These are phyloP conservation scores for Trichomonascaceae sp. DNA, from an alignment of 1,139 yeast species.

Conservation along the genomic window DNA sequence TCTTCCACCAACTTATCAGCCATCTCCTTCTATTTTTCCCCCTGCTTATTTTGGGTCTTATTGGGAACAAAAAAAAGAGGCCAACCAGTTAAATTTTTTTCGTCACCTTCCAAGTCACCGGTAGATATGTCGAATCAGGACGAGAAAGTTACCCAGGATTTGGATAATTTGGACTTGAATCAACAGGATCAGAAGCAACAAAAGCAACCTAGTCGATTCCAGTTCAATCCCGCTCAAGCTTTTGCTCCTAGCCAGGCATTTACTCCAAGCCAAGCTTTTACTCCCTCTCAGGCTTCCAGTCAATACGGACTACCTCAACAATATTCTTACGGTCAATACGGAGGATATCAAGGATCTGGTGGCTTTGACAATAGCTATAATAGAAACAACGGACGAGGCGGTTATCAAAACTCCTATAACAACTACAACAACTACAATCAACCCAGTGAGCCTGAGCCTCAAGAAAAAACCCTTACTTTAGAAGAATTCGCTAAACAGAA, in stretches of 20 bases:
- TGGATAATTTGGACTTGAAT: conserved; percentile 10
- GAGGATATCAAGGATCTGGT: conserved; percentile 19
- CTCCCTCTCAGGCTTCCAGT: not conserved
- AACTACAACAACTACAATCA: conserved; percentile 27
- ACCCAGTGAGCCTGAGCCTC: conserved; percentile 14
- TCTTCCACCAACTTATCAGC: too few species aligned
- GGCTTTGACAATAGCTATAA: conserved; percentile 24
- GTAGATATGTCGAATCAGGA: conserved; percentile 11
- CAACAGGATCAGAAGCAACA: conserved; percentile 10
- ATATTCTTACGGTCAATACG: conserved; percentile 23
- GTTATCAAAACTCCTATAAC: conserved; percentile 23
- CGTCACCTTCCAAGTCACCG: not conserved
- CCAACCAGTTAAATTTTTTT: not conserved
- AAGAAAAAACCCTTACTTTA: conserved; percentile 60
- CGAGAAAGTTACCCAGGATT: conserved; percentile 12
- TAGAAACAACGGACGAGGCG: conserved; percentile 12
- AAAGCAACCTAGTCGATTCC: conserved; percentile 10
- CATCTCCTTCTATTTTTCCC: too few species aligned
- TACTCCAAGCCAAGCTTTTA: not conserved
- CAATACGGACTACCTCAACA: not conserved
- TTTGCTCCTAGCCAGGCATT: conserved; percentile 22
- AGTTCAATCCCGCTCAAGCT: conserved; percentile 18
- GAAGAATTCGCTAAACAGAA: conserved; percentile 82
- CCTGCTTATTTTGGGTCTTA: too few species aligned
- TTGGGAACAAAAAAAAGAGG: not conserved